phyloP scores from a whole-genome alignment of 202 grass and related monocot species.

The Carex sylvatica region DNA sequence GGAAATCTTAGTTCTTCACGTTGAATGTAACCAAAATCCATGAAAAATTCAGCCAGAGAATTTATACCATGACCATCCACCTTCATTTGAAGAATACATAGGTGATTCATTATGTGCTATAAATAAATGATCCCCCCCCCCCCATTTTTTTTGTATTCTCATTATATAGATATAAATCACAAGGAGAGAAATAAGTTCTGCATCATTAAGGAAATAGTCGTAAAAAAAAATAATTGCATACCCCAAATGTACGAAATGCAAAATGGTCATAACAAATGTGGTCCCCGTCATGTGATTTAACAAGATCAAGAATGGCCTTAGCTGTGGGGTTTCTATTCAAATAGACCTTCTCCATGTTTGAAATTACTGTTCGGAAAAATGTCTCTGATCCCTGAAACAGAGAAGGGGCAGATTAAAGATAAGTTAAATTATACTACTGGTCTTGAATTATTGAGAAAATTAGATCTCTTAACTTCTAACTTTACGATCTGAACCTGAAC shows the following conservation, averaged over 20 bases:
- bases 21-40: constrained; percentile 73
- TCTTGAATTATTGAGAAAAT: not conserved
- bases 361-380: constrained; percentile 67
- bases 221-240: constrained; percentile 29
- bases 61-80: constrained; percentile 88
- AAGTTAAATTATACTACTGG: not conserved
- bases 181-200: not conserved
- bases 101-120: not conserved
- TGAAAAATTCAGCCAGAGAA: constrained; percentile 79
- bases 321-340: constrained; percentile 82
- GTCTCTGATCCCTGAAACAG: constrained; percentile 66
- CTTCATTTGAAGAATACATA: constrained; percentile 43
- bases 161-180: not conserved
- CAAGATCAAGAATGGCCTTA: constrained; percentile 76
- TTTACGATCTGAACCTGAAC: not conserved
- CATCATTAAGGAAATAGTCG: not conserved
- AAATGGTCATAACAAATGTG: constrained; percentile 91
- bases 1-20: constrained; percentile 91
- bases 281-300: constrained; percentile 62
- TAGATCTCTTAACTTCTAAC: not conserved
- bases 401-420: constrained; percentile 9
- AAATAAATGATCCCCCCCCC: not conserved
- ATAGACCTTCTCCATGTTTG: constrained; percentile 88
- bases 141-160: not conserved
- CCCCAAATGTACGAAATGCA: constrained; percentile 95